phyloP scores from a whole-genome alignment of 2,329 filamentous ascomycete genomes.

The Lojkania enalia region DNA sequence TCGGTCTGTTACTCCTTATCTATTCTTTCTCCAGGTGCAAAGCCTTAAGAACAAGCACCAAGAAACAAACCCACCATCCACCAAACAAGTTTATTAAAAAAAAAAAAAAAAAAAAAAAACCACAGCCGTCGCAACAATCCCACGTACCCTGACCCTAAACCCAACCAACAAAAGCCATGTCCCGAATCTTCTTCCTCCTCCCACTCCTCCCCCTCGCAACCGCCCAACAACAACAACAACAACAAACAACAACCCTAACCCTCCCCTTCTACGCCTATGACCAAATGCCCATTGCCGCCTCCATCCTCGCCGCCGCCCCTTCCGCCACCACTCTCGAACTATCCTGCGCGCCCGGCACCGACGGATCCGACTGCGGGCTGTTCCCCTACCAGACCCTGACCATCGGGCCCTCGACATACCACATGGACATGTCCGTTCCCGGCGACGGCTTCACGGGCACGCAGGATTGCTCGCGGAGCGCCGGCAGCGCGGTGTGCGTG shows the following conservation, averaged over 20 bases:
- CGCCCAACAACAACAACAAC: too few species aligned
- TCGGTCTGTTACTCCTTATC: too few species aligned
- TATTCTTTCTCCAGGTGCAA: too few species aligned
- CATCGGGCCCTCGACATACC: slow-evolving; percentile 23
- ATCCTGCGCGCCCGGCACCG: slow-evolving; percentile 5
- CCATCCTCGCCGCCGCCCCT: slow-evolving; percentile 19
- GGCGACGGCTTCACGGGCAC: slow-evolving; percentile 24
- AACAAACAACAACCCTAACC: slow-evolving; percentile 18
- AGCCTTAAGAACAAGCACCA: too few species aligned
- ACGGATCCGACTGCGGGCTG: slow-evolving; percentile 20
- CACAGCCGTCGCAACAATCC: too few species aligned
- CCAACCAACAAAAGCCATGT: too few species aligned
- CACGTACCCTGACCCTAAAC: too few species aligned
- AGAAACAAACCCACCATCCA: too few species aligned
- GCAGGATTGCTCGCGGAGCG: slow-evolving; percentile 20
- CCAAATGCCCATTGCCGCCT: slow-evolving; percentile 10
- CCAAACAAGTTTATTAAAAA: too few species aligned
- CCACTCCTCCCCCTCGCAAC: too few species aligned
- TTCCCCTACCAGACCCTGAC: slow-evolving; percentile 25
- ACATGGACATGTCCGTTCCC: slow-evolving; percentile 22
- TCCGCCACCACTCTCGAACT: slow-evolving; percentile 18
- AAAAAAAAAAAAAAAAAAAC: too few species aligned
- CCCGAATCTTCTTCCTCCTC: too few species aligned
- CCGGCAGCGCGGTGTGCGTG: slow-evolving; percentile 23
- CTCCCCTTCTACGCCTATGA: slow-evolving; percentile 17